Percentiles rank a stretch among this genome's conserved stretches.
These are phyloP conservation scores for Anthoceros angustus DNA, from an alignment of 225 moss, liverwort and hornwort species.

Conservation along the genomic window DNA sequence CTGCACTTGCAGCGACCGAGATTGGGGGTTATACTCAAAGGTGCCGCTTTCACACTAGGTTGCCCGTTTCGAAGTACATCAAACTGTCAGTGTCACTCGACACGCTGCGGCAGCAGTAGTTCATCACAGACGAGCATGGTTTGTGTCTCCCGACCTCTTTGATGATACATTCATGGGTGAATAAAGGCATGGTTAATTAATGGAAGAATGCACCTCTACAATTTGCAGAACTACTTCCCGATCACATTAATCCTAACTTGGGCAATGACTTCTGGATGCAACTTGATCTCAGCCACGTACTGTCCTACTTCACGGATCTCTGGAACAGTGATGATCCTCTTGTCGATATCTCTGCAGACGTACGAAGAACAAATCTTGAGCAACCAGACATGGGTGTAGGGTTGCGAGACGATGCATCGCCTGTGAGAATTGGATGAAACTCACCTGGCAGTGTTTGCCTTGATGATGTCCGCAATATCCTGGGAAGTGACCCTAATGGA, in stretches of 20 bases:
- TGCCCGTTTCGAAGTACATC: no score
- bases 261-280: slow-evolving; percentile 71
- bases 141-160: no score
- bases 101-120: no score
- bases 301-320: slow-evolving; percentile 82
- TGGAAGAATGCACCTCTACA: not conserved
- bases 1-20: no score
- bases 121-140: no score
- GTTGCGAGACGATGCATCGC: no score
- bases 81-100: no score
- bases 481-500: slow-evolving; percentile 53
- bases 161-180: no score
- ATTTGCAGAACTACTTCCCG: slow-evolving; percentile 35
- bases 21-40: no score
- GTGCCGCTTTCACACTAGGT: no score
- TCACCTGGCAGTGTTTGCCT: slow-evolving; percentile 50
- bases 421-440: not conserved
- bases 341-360: slow-evolving; percentile 55
- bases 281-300: slow-evolving; percentile 72
- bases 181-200: no score
- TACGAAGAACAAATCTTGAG: not conserved
- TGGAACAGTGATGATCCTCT: slow-evolving; percentile 77
- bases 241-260: slow-evolving; percentile 87
- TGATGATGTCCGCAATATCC: slow-evolving; percentile 78
- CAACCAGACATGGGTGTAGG: not conserved